Evolutionary conservation across 176 grass and related monocot species (phyloP).

Genomic region (Zea luxurians): DNA sequence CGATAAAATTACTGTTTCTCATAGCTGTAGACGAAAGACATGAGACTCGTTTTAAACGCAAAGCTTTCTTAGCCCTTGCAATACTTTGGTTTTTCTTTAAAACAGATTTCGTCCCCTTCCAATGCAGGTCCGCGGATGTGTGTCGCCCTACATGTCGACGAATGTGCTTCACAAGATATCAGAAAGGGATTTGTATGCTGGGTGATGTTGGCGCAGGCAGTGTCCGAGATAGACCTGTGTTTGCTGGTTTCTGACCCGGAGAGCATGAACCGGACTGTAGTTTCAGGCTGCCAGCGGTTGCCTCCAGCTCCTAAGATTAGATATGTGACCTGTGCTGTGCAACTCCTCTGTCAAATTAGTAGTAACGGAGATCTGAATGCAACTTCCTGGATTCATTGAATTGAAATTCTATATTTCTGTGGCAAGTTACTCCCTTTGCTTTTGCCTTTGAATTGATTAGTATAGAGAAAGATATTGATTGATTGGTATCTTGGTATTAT

Average conservation of each 20-base stretch:
- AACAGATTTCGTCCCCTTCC: background rate
- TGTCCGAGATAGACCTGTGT: background rate
- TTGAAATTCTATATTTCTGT: background rate
- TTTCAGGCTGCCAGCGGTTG: background rate
- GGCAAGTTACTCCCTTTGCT: background rate
- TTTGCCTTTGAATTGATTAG: background rate
- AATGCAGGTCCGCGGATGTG: slow-evolving; percentile 67
- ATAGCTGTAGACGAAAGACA: too few species aligned
- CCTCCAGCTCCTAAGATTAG: background rate
- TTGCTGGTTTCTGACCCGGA: background rate
- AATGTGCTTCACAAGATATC: slow-evolving; percentile 77
- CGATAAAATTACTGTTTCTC: background rate
- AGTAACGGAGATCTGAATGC: background rate
- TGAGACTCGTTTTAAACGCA: background rate
- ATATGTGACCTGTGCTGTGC: background rate
- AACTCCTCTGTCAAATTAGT: background rate
- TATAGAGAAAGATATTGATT: too few species aligned
- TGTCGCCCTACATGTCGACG: slow-evolving; percentile 77
- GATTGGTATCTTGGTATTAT: too few species aligned
- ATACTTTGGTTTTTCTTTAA: background rate
- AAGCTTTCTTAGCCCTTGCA: background rate
- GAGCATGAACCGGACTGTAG: background rate
- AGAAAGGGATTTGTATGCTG: slow-evolving; percentile 40
- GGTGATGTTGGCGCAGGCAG: background rate
- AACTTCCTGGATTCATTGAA: background rate